These are phyloP conservation scores for Dioscorea zingiberensis DNA, from an alignment of 106 monocot genomes.

Conservation along the genomic window DNA sequence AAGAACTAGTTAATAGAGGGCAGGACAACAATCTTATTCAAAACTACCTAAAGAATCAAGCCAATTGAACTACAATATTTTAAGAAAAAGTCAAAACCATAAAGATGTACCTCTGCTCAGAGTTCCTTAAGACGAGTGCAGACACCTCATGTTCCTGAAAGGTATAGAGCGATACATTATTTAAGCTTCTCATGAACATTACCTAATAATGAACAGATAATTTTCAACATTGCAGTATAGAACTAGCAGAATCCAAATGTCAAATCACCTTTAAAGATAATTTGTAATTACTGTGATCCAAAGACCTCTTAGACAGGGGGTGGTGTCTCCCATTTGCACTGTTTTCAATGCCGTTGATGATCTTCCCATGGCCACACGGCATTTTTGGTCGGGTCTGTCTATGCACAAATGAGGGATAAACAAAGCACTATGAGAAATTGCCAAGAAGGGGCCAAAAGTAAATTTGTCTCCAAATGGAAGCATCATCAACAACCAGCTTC, in stretches of 20 bases:
- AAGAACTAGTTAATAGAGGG: too few species aligned
- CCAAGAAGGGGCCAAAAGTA: neutral
- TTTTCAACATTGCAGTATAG: neutral
- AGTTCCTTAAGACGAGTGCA: conserved; percentile 16
- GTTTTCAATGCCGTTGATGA: conserved; percentile 6
- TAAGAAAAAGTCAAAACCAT: neutral
- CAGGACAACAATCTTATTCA: too few species aligned
- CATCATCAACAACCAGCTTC: too few species aligned
- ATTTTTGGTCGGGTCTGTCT: conserved; percentile 21
- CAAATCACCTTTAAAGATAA: conserved; percentile 16
- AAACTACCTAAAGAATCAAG: too few species aligned
- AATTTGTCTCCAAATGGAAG: too few species aligned
- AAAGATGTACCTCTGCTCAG: conserved; percentile 31
- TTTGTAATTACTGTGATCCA: conserved; percentile 8
- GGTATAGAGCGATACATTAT: conserved; percentile 1
- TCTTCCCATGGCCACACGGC: conserved; percentile 25
- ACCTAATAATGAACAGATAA: too few species aligned
- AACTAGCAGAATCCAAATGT: neutral
- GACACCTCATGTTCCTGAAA: conserved; percentile 32
- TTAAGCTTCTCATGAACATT: neutral
- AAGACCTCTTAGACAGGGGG: conserved; percentile 14
- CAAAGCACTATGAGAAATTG: neutral
- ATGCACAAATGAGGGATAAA: conserved; percentile 2
- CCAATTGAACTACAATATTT: too few species aligned
- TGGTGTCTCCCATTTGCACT: conserved; percentile 9